Evolutionary conservation across 805 yeast genomes (phyloP), one percentile per base, ranked within the genome.

Genomic region (Suhomyces pyralidae): DNA sequence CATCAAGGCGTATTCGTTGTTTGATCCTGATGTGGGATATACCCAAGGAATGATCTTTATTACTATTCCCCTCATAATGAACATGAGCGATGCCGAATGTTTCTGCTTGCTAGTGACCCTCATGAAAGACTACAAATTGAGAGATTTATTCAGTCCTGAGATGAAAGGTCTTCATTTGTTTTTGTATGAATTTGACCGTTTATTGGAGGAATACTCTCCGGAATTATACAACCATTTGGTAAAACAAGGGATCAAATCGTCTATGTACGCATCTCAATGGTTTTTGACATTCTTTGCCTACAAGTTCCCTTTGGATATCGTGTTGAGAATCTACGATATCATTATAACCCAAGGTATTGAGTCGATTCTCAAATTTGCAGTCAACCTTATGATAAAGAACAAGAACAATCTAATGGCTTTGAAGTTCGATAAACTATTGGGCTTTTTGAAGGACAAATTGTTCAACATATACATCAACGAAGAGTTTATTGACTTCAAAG

Each of bases 261-360:
- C 96, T 20, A 93, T 93, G 98, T 94, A 90, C 74, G 98, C 97
- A 0, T 85, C 96, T 1, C 98, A 94, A 69, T 94, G 99, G 99
- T 93, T 94, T 64, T 78, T 94, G 61, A 94, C 98, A 0, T 80
- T 94, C 58, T 94, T 94, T 70, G 96, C 97, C 6, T 94, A 94
- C 74, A 90, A 90, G 66, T 93, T 94, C 67, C 98, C 99, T 14
- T 74, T 92, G 48, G 88, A 84, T 52, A 86, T 93, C 65, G 97
- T 94, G 22, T 72, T 90, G 57, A 78, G 97, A 55, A 89, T 94
- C 40, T 90, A 82, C 67, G 99, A 94, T 71, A 81, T 90, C 55
- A 84, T 94, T 7, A 83, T 94, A 49, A 86, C 96, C 7, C 97
- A 94, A 72, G 99, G 99, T 40, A 74, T 86, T 44, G 98, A 92